Evolutionary conservation across 1,284 basidiomycete species (phyloP), one percentile per base, ranked within the genome.

Genomic region (Sphaerobolus stellatus): DNA sequence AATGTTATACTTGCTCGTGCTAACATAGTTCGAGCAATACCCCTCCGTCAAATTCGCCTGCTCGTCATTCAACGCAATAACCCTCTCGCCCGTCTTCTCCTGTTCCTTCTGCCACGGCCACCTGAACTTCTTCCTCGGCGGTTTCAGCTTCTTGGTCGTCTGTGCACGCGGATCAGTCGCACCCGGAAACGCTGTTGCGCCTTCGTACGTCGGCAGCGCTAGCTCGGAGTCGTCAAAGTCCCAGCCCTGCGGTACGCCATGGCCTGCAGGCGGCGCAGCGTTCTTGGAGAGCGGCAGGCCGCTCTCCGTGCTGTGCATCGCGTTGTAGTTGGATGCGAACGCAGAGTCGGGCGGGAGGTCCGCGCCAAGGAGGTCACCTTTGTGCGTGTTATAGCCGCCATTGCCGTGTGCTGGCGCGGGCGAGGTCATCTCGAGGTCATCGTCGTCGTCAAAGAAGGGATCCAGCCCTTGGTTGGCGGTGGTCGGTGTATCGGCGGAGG

Each of bases 1-100:
- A 33, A 89, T 61, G 66, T 95, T 98, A 75, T 98, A 99, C 72
- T 99, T 99, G 77, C 90, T 94, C 20, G 97, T 98, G 44, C 88
- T 92, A 49, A 99, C 88, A 59, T 88, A 89, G 72, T 99, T 99
- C 44, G 80, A 83, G 61, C 79, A 74, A 67, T 81, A 96, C 2
- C 90, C 86, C 20, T 69, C 67, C 63, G 89, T 87, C 48, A 81
- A 81, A 54, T 78, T 75, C 29, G 65, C 68, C n/a, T 74, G 66
- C 51, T 81, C 79, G 54, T 77, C 75, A 72, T 94, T 94, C 66
- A 96, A 77, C 14, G 84, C 78, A 56, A 95, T 80, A 49, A 87
- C 68, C 52, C 89, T 77, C 69, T 91, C 86, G 33, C 87, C 86
- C 4, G 73, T 72, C 50, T 81, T 68, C 22, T 73, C 75, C 63